Percentiles rank a stretch among this genome's conserved stretches.
Evolutionary conservation across 495 filamentous ascomycete species (phyloP).

Genomic region (Penicillium arizonense): DNA sequence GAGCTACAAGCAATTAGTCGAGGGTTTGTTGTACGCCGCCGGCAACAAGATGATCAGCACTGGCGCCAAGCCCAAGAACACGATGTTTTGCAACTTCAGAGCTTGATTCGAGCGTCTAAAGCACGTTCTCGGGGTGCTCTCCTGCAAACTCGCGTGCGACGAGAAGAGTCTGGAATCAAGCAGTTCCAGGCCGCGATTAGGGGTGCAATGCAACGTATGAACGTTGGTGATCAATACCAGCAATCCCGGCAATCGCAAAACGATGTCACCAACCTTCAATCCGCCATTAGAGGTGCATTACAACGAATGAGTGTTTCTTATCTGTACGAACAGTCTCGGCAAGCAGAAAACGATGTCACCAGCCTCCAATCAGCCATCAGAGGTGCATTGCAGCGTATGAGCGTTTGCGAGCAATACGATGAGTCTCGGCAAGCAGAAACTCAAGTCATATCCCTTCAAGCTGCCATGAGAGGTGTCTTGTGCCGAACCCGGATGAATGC

Average conservation of each 20-base stretch:
- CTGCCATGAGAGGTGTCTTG: slow-evolving; percentile 59
- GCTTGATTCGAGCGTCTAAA: slow-evolving; percentile 73
- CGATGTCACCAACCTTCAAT: slow-evolving; percentile 64
- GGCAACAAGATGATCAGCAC: slow-evolving; percentile 57
- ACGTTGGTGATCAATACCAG: slow-evolving; percentile 45
- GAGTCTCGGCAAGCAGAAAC: slow-evolving; percentile 45
- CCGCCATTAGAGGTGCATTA: slow-evolving; percentile 62
- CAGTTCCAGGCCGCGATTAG: slow-evolving; percentile 60
- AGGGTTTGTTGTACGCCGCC: slow-evolving; percentile 73
- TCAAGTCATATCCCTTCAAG: slow-evolving; percentile 65
- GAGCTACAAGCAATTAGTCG: slow-evolving; percentile 75
- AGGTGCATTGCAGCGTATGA: slow-evolving; percentile 52
- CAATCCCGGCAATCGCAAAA: slow-evolving; percentile 44
- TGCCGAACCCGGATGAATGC: slow-evolving; percentile 38
- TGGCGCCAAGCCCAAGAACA: slow-evolving; percentile 69
- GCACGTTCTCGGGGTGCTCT: slow-evolving; percentile 65
- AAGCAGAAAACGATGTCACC: slow-evolving; percentile 55
- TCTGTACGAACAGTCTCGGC: slow-evolving; percentile 27
- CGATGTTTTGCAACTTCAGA: slow-evolving; percentile 80
- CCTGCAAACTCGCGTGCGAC: slow-evolving; percentile 59
- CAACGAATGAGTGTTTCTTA: slow-evolving; percentile 19
- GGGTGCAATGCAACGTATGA: slow-evolving; percentile 55
- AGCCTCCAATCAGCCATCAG: slow-evolving; percentile 59
- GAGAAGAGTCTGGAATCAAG: slow-evolving; percentile 56
- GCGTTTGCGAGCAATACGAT: slow-evolving; percentile 44